Percentiles rank a stretch among this genome's conserved stretches.
phyloP scores from a whole-genome alignment of 345 rosid species.

The Eutrema japonicum region DNA sequence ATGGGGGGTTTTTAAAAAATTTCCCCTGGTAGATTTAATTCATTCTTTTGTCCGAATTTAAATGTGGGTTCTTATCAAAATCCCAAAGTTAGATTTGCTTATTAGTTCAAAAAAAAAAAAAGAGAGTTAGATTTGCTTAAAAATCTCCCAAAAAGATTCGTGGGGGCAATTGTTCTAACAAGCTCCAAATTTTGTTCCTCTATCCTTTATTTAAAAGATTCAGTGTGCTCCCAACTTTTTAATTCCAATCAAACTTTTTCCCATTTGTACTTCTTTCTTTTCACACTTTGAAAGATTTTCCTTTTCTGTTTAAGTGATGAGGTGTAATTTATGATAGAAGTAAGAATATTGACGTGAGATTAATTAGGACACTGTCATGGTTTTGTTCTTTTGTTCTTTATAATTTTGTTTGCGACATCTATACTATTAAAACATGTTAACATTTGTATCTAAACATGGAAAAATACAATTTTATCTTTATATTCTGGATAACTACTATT shows the following conservation, averaged over 20 bases:
- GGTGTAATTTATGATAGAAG: not conserved
- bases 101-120: not conserved
- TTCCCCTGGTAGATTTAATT: no score
- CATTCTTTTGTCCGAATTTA: conserved; percentile 13
- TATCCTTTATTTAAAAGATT: conserved; percentile 36
- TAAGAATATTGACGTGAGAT: conserved; percentile 17
- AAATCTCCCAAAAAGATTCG: conserved; percentile 30
- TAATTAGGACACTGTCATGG: not conserved
- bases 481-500: no score
- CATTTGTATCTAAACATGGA: no score
- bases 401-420: no score
- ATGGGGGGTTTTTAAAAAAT: no score
- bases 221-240: conserved; percentile 40
- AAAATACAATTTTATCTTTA: no score
- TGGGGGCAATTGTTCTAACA: conserved; percentile 31
- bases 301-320: conserved; percentile 1
- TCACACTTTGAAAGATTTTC: conserved; percentile 26
- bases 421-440: no score
- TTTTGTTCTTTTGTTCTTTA: no score
- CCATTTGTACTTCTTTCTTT: conserved; percentile 32
- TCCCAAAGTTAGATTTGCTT: conserved; percentile 26
- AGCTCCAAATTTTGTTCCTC: conserved; percentile 21
- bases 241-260: conserved; percentile 30
- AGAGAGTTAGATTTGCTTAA: conserved; percentile 22
- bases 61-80: conserved; percentile 23